These are phyloP conservation scores for Mycena venus DNA, from an alignment of 768 basidiomycete genomes.

Conservation along the genomic window DNA sequence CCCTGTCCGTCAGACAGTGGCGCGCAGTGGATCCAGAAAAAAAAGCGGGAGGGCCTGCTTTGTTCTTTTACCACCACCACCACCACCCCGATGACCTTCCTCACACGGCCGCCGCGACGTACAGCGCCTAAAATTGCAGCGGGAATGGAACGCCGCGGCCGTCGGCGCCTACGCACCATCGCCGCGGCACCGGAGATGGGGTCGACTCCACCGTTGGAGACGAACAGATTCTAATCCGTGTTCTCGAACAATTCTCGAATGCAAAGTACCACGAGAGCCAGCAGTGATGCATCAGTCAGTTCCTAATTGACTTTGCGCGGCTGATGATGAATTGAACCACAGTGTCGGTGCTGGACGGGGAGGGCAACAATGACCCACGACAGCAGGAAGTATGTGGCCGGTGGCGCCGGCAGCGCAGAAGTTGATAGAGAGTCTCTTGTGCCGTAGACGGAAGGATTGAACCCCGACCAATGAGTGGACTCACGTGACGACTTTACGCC, in stretches of 20 bases:
- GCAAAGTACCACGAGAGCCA: not conserved
- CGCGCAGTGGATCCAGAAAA: not conserved
- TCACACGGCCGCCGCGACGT: not conserved
- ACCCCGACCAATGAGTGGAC: too few relatives aligned
- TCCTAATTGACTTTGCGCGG: not conserved
- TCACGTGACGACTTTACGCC: not conserved
- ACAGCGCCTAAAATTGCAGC: not conserved
- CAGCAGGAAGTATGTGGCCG: not conserved
- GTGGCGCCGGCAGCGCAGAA: not conserved
- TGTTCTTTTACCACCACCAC: not conserved
- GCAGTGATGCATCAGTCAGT: not conserved
- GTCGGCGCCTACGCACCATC: not conserved
- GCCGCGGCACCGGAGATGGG: not conserved
- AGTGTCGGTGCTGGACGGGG: not conserved
- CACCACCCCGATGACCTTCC: not conserved
- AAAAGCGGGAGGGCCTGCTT: not conserved
- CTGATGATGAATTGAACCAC: not conserved
- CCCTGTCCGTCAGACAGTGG: not conserved
- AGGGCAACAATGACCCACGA: not conserved
- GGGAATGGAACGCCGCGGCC: too few relatives aligned
- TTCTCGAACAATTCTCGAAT: not conserved
- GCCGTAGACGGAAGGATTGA: too few relatives aligned
- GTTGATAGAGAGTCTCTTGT: not conserved
- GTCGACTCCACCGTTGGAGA: not conserved
- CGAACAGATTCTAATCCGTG: not conserved